A percentile compares a stretch with the other conserved stretches of the same genome.
These are phyloP conservation scores for Xylaria sp. DNA, from an alignment of 2,329 filamentous ascomycete genomes.

Conservation along the genomic window DNA sequence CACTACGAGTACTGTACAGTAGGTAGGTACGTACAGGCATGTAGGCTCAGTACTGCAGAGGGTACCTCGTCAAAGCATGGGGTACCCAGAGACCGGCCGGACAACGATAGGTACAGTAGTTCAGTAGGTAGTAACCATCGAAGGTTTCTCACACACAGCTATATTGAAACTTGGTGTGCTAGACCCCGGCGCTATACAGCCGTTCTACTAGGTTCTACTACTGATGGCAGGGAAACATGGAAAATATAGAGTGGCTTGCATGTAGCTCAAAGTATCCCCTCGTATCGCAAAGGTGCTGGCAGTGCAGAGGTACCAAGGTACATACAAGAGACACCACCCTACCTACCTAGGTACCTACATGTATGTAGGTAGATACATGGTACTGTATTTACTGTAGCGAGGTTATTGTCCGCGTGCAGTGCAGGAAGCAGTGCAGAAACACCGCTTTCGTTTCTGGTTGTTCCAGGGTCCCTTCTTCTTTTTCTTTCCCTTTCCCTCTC, in stretches of 20 bases:
- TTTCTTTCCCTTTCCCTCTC: background rate
- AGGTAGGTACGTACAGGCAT: background rate
- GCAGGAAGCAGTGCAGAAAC: background rate
- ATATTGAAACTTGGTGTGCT: slow-evolving; percentile 24
- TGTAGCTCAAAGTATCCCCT: background rate
- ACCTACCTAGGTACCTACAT: no score
- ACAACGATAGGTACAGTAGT: background rate
- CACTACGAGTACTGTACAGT: no score
- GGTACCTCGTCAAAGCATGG: background rate
- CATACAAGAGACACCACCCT: background rate
- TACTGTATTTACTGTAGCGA: no score
- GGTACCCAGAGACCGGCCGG: background rate
- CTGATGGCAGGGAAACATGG: background rate
- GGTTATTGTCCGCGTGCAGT: slow-evolving; percentile 10
- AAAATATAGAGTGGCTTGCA: background rate
- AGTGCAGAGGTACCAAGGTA: background rate
- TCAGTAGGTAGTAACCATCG: background rate
- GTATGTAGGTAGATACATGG: background rate
- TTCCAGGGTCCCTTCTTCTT: slow-evolving; percentile 1
- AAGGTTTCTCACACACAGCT: slow-evolving; percentile 3
- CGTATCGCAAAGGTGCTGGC: background rate
- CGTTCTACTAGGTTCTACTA: slow-evolving; percentile 4
- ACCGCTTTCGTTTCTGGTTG: slow-evolving; percentile 12
- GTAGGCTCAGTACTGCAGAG: background rate
- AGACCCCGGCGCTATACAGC: background rate